Conservation (phyloP, 805 yeast genomes). For the Teunomyces atbi region DNA sequence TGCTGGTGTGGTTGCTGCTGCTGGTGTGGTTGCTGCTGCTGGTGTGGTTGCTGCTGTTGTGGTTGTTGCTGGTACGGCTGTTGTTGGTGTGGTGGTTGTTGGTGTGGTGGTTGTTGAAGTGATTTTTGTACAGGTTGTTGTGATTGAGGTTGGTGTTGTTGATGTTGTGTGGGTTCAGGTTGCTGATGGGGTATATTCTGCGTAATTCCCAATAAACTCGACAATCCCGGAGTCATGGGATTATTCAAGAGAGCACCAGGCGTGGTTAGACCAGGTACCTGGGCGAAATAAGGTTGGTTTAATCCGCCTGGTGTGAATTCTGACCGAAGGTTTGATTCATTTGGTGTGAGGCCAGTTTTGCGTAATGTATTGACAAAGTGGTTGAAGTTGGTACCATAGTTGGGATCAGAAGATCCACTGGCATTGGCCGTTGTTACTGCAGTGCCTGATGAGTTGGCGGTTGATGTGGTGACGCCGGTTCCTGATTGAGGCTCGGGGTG, state of each 20-base stretch:
- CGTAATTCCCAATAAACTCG: constrained; percentile 35
- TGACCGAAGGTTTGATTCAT: constrained; percentile 67
- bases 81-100: constrained; percentile 7
- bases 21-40: constrained; percentile 11
- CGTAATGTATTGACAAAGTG: constrained; percentile 32
- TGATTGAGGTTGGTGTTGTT: constrained; percentile 5
- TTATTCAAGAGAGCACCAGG: constrained; percentile 42
- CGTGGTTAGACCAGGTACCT: constrained; percentile 36
- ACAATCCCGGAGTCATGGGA: constrained; percentile 49
- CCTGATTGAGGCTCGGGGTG: constrained; percentile 4
- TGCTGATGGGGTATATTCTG: constrained; percentile 8
- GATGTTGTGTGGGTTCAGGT: constrained; percentile 3
- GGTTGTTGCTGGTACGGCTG: constrained; percentile 3
- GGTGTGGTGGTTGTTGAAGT: constrained; percentile 1
- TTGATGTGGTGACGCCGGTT: constrained; percentile 6
- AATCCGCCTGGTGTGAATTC: constrained; percentile 66
- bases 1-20: constrained; percentile 7
- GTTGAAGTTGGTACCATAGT: constrained; percentile 14
- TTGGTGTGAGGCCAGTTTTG: constrained; percentile 70
- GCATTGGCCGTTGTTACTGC: neutral
- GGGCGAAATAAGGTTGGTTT: constrained; percentile 31
- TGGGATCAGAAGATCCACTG: neutral
- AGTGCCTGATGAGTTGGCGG: constrained; percentile 12
- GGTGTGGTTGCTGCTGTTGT: constrained; percentile 12
- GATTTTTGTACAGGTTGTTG: constrained; percentile 4